Percentiles rank a stretch among this genome's conserved stretches.
Evolutionary conservation across 805 yeast species (phyloP).

Genomic region (Pachysolen tannophilus): DNA sequence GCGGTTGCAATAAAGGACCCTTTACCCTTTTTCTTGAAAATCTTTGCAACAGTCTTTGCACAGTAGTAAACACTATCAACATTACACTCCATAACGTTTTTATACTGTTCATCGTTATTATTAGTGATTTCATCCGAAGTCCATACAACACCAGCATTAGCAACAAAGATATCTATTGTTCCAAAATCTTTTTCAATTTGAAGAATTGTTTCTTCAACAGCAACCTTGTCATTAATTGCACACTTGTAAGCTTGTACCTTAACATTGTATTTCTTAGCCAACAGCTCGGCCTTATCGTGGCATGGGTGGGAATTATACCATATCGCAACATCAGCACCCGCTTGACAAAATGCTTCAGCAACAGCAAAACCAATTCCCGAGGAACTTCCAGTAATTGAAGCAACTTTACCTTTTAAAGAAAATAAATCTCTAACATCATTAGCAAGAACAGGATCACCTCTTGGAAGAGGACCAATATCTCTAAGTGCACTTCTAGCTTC

Average conservation of each 20-base stretch:
- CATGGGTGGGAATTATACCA: constrained; percentile 60
- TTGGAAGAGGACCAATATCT: constrained; percentile 34
- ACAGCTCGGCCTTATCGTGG: constrained; percentile 49
- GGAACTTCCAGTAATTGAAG: constrained; percentile 31
- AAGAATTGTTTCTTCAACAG: constrained; percentile 39
- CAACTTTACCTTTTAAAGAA: constrained; percentile 35
- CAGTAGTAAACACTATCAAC: constrained; percentile 76
- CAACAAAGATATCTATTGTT: constrained; percentile 73
- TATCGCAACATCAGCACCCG: constrained; percentile 78
- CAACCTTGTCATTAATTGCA: constrained; percentile 39
- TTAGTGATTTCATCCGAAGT: constrained; percentile 49
- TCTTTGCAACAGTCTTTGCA: constrained; percentile 64
- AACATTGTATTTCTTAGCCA: constrained; percentile 52
- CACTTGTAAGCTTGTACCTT: constrained; percentile 59
- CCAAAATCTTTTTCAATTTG: constrained; percentile 65
- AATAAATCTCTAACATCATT: constrained; percentile 47
- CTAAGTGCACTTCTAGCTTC: constrained; percentile 1
- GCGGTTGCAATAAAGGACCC: constrained; percentile 84
- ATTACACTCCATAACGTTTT: constrained; percentile 64
- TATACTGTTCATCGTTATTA: constrained; percentile 51
- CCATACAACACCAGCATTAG: constrained; percentile 90
- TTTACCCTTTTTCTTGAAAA: constrained; percentile 62
- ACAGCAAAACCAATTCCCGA: constrained; percentile 26
- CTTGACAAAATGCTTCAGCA: constrained; percentile 45
- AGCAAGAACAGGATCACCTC: constrained; percentile 40